Percentiles rank a stretch among this genome's conserved stretches.
phyloP scores from a whole-genome alignment of 1,284 basidiomycete genomes.

The Austropuccinia psidii region DNA sequence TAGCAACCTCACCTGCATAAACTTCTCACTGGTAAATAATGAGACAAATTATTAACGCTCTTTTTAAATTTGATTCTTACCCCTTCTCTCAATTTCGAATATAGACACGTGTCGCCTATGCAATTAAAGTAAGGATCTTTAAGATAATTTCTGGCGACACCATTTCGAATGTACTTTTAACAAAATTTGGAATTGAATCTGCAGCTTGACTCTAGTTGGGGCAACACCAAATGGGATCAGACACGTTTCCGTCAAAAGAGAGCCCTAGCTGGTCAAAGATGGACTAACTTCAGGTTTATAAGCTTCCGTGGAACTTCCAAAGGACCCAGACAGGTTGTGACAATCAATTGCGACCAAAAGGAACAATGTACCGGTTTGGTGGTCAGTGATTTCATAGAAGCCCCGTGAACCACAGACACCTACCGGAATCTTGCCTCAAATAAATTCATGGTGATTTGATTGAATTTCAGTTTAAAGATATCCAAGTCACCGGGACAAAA shows the following conservation, averaged over 20 bases:
- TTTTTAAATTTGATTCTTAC: neutral
- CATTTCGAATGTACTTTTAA: neutral
- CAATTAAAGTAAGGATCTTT: slow-evolving; percentile 7
- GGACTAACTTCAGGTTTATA: slow-evolving; percentile 17
- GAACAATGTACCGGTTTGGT: neutral
- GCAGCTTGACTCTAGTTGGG: slow-evolving; percentile 23
- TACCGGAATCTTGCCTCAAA: too few species aligned
- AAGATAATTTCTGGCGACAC: neutral
- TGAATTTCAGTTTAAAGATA: too few species aligned
- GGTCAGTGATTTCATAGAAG: neutral
- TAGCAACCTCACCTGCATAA: slow-evolving; percentile 7
- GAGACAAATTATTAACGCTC: too few species aligned
- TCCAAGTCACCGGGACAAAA: too few species aligned
- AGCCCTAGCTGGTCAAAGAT: neutral
- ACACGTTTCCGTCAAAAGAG: neutral
- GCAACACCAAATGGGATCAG: neutral
- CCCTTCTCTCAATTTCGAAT: neutral
- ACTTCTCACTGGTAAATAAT: slow-evolving; percentile 19
- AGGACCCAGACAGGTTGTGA: slow-evolving; percentile 3
- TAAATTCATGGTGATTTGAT: too few species aligned
- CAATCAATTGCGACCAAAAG: neutral
- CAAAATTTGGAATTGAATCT: neutral
- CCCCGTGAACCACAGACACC: too few species aligned
- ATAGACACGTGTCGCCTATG: slow-evolving; percentile 18
- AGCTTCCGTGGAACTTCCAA: slow-evolving; percentile 8